Evolutionary conservation across 169 alveolate genomes (phyloP).

Genomic region (Babesia divergens): DNA sequence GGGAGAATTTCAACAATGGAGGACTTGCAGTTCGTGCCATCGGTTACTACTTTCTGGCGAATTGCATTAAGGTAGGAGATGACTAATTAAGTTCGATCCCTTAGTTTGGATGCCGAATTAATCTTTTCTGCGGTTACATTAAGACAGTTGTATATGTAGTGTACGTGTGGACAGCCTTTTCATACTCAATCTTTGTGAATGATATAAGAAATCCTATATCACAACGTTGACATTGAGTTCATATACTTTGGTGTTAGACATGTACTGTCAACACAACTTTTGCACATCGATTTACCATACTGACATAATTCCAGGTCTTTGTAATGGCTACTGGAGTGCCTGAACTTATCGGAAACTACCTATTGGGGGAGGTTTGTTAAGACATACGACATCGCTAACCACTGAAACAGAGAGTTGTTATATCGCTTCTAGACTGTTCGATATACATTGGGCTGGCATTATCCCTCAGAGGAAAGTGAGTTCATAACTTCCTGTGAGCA

Average conservation of each 20-base stretch:
- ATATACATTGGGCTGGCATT: constrained; percentile 23
- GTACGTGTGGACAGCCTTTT: too few species aligned
- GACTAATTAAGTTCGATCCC: too few species aligned
- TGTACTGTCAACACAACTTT: too few species aligned
- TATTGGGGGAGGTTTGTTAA: constrained; percentile 33
- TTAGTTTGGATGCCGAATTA: too few species aligned
- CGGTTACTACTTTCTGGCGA: constrained; percentile 40
- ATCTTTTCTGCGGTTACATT: too few species aligned
- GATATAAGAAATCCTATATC: too few species aligned
- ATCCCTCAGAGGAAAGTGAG: constrained; percentile 47
- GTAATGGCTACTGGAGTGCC: constrained; percentile 56
- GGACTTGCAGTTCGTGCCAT: constrained; percentile 9
- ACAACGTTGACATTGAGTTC: too few species aligned
- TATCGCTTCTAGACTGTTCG: constrained; percentile 35
- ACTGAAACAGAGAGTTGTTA: constrained; percentile 30
- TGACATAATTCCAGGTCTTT: constrained; percentile 10
- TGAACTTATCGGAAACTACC: constrained; percentile 28
- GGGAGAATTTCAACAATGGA: constrained; percentile 46
- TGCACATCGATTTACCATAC: too few species aligned
- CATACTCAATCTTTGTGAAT: too few species aligned
- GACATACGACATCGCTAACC: background rate
- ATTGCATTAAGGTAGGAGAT: constrained; percentile 32
- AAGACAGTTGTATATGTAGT: too few species aligned
- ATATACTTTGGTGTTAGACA: too few species aligned
- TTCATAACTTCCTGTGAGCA: background rate